Evolutionary conservation across 495 filamentous ascomycete genomes (phyloP), one percentile per base, ranked within the genome.

Genomic region (Entonaema liquescens): DNA sequence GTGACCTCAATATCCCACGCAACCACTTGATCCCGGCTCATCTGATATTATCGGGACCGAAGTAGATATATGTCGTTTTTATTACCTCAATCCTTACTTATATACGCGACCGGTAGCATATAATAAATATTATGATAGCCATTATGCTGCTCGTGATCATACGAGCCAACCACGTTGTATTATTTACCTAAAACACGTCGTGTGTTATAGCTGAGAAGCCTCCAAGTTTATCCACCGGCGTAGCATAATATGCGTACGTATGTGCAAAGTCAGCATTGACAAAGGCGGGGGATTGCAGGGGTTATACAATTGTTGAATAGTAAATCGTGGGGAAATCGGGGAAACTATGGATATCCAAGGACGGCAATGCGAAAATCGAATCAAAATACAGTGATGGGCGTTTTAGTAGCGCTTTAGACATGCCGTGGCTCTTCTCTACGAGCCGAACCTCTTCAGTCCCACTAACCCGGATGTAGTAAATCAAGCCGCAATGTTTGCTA

Each of bases 221-320:
- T 49, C 38, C 12, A 52, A 44, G 50, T 57, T 50, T 7, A 47
- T 35, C 33, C 56, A 17, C 28, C 19, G 19, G 52, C 21, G 25
- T 58, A 42, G 49, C 9, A 53, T 53, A 21, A 26, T 53, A 19
- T 59, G 8, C n/a, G 13, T 40, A 55, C 50, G 29, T 49, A 55
- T 47, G 44, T 44, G 59, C 19, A 64, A 68, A 73, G 74, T 77
- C 72, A 77, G 74, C 74, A 67, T 77, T 77, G 68, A 77, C 74
- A 77, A 77, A 77, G 74, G 74, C 69, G 74, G 74, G 67, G 74
- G 72, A 49, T 50, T 23, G 67, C 74, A 77, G 72, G 74, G 74
- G 60, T 71, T 21, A 25, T 47, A 58, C 54, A 23, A 53, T 36
- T 60, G 49, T 17, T 63, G 35, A 44, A 66, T 40, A 59, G 54